Base-by-base conservation (phyloP, 2,329 filamentous ascomycete species). In the Sclerotinia sclerotiorum region DNA sequence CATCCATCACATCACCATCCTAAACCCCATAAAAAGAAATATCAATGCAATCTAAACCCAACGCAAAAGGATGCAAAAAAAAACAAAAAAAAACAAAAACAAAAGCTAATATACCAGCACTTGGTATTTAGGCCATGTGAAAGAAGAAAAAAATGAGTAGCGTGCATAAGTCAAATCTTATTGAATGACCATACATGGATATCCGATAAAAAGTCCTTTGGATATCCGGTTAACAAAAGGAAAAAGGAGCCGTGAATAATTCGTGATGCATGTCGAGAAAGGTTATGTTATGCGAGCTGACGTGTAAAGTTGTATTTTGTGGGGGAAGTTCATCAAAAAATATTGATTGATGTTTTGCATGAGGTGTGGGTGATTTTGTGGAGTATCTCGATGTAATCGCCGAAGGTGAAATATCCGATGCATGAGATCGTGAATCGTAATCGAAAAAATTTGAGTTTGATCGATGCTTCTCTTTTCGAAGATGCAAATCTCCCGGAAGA, bases 21-120 rank as follows among this genome's bases (percentile, higher is more conserved):
- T 4, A 56, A 56, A 56, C 54, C 11, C 21, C 48, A 48, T 13
- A 24, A 60, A 49, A 49, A 6, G 15, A 17, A 35, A 49, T 17
- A 39, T 15, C 13, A 61, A 8, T 11, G 32, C 27, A 61, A n/a
- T n/a, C 27, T 24, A 24, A 49, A n/a, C 13, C 58, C 44, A 24
- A 35, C 29, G 58, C 44, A 10, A 11, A n/a, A 61, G 8, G n/a
- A 61, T 61, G 44, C 58, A 35, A 48, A 61, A 39, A 35, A 35
- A 35, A 35, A 5, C 7, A 35, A 35, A 35, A 35, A 10, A 39
- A 39, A 42, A 42, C 49, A 61, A 49, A 21, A 42, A 42, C 11
- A 3, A 61, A 61, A 49, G 27, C 44, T 61, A 49, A 49, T 24
- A 61, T 61, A 61, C 58, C 58, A 61, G 58, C 58, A 61, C 58